Conservation (phyloP, 768 basidiomycete genomes). For the Mycena rebaudengoi region DNA sequence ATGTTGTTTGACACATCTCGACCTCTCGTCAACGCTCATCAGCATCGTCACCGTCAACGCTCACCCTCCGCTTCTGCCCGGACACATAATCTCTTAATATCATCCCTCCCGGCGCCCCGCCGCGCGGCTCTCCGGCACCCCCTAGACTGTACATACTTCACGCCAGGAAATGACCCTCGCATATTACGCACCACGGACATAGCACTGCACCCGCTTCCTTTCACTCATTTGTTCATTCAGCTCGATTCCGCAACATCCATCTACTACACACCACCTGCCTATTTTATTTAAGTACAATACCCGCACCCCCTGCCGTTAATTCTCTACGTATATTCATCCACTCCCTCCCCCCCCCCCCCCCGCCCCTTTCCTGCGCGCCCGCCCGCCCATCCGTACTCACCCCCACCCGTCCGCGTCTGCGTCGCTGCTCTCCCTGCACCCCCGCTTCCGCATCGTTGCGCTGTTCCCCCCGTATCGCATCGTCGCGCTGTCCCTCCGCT, state of each 20-base stretch:
- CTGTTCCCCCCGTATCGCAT: too few relatives aligned
- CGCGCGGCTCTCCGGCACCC: too few relatives aligned
- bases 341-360: not conserved
- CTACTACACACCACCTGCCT: constrained; percentile 17
- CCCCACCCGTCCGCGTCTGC: not conserved
- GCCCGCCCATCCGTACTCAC: constrained; percentile 11
- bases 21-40: constrained; percentile 9
- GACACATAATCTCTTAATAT: too few relatives aligned
- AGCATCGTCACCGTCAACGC: constrained; percentile 22
- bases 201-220: constrained; percentile 28
- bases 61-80: constrained; percentile 14
- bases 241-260: constrained; percentile 2
- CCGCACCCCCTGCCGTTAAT: constrained; percentile 23
- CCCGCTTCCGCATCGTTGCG: too few relatives aligned
- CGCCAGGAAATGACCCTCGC: constrained; percentile 25
- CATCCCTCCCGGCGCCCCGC: too few relatives aligned
- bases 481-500: too few relatives aligned
- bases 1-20: not conserved
- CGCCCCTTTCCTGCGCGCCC: not conserved
- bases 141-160: constrained; percentile 25
- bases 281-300: constrained; percentile 27
- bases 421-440: not conserved
- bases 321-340: constrained; percentile 10
- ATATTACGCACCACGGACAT: constrained; percentile 21
- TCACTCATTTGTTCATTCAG: too few relatives aligned